phyloP scores from a whole-genome alignment of 176 grass and related monocot species.

The Paspalum vaginatum region DNA sequence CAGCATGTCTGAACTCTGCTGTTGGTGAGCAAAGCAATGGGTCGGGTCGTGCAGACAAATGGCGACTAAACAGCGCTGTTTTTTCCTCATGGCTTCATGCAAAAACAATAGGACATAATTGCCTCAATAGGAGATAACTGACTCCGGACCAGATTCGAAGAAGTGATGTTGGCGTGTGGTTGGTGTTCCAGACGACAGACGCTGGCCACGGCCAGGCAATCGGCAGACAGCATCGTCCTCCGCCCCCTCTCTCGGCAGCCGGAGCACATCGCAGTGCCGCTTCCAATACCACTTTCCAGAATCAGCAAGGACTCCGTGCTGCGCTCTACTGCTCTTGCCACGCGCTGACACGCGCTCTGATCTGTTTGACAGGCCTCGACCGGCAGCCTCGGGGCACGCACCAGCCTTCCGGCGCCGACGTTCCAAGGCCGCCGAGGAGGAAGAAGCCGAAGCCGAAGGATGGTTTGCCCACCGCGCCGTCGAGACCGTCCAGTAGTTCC shows the following conservation, averaged over 20 bases:
- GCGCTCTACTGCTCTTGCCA: background rate
- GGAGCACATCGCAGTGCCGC: background rate
- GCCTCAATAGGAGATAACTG: too few species aligned
- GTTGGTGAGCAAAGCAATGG: background rate
- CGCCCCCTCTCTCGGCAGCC: background rate
- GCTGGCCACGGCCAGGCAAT: background rate
- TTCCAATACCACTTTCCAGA: background rate
- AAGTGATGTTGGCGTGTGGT: background rate
- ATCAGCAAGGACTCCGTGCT: background rate
- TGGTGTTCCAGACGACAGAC: background rate
- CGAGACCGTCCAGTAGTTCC: background rate
- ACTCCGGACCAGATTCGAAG: too few species aligned
- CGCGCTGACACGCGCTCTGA: background rate
- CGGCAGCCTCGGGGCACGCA: conserved; percentile 28
- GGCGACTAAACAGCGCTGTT: background rate
- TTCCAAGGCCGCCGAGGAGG: conserved; percentile 54
- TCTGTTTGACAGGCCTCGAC: conserved; percentile 53
- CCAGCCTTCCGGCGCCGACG: conserved; percentile 36
- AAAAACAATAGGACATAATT: background rate
- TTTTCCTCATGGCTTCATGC: background rate
- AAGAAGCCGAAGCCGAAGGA: conserved; percentile 22
- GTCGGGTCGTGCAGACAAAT: conserved; percentile 11
- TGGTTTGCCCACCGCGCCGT: conserved; percentile 1
- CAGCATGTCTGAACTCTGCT: conserved; percentile 4
- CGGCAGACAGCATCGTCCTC: background rate